These are phyloP conservation scores for Tausonia pullulans DNA, from an alignment of 1,284 basidiomycete species.

Conservation along the genomic window DNA sequence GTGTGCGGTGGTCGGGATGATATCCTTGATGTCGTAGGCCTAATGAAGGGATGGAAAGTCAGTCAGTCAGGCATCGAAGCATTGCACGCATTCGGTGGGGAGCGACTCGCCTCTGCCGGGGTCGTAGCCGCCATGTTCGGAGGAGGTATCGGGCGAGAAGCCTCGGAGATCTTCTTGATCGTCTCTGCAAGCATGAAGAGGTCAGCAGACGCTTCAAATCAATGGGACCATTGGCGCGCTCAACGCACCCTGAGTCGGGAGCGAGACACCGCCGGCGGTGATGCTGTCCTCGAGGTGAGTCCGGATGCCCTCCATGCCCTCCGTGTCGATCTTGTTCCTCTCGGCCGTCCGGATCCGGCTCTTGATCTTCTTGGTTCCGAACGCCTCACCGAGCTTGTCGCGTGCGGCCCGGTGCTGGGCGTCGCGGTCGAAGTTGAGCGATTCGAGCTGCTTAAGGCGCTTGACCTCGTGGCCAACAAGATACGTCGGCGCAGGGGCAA, in stretches of 20 bases:
- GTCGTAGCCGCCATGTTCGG: slow-evolving; percentile 53
- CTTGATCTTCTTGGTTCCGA: slow-evolving; percentile 87
- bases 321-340: slow-evolving; percentile 74
- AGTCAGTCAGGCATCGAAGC: too few relatives aligned
- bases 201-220: neutral
- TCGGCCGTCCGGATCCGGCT: slow-evolving; percentile 69
- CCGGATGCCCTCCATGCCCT: slow-evolving; percentile 69
- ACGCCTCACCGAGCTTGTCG: slow-evolving; percentile 73
- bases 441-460: slow-evolving; percentile 47
- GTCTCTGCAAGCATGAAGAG: slow-evolving; percentile 40
- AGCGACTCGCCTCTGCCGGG: slow-evolving; percentile 47
- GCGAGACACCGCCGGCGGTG: slow-evolving; percentile 50
- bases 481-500: slow-evolving; percentile 61
- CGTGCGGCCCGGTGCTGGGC: slow-evolving; percentile 50
- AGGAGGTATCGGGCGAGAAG: slow-evolving; percentile 58
- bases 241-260: slow-evolving; percentile 53
- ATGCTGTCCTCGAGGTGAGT: slow-evolving; percentile 70
- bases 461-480: slow-evolving; percentile 69
- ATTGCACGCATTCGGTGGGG: neutral
- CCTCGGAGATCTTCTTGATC: slow-evolving; percentile 50
- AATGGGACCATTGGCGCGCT: neutral
- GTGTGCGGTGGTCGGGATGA: slow-evolving; percentile 61
- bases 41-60: slow-evolving; percentile 1
- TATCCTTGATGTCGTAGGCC: slow-evolving; percentile 55
- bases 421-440: neutral